Conservation (phyloP, 345 rosid species). For the Citrus hindsii region DNA sequence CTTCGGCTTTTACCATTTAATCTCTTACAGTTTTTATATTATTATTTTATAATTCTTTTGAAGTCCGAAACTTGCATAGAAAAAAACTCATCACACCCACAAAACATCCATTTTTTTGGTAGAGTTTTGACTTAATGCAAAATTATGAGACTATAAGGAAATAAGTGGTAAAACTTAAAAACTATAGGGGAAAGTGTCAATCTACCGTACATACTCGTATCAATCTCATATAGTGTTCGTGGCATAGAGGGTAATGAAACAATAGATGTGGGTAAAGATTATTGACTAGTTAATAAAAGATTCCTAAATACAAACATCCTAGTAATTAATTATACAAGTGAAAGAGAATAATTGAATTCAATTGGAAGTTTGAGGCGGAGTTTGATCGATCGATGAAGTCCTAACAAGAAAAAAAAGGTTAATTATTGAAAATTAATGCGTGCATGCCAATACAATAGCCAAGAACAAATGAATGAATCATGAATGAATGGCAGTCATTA, state of each 20-base stretch:
- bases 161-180: not conserved
- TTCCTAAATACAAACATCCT: not conserved
- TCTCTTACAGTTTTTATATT: too few species aligned
- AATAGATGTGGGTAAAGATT: not conserved
- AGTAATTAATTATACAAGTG: not conserved
- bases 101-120: too few species aligned
- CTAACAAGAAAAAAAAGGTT: not conserved
- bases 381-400: not conserved
- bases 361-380: not conserved
- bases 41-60: too few species aligned
- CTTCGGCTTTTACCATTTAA: too few species aligned
- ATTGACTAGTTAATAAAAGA: not conserved
- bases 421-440: not conserved
- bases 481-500: too few species aligned
- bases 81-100: too few species aligned
- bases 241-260: not conserved
- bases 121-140: too few species aligned
- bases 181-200: too few species aligned
- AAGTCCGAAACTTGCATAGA: too few species aligned
- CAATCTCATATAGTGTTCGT: not conserved
- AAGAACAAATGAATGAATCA: not conserved
- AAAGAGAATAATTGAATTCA: not conserved
- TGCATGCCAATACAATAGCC: not conserved
- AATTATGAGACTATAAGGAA: not conserved
- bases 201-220: not conserved